phyloP scores from a whole-genome alignment of 495 filamentous ascomycete species.

The Penicillium paradoxum region DNA sequence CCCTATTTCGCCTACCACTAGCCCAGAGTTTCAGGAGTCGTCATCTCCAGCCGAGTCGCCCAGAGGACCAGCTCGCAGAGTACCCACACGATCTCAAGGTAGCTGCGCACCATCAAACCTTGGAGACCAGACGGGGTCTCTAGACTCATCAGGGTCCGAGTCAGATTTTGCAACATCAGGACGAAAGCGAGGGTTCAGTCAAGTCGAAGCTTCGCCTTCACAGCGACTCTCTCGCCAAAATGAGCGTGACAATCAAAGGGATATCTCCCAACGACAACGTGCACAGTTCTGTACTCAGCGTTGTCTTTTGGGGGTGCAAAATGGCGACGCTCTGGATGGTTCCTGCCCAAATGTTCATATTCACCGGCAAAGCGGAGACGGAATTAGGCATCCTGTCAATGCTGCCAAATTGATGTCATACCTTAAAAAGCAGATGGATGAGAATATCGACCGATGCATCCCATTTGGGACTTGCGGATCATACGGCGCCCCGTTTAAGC shows the following conservation, averaged over 20 bases:
- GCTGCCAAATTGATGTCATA: slow-evolving; percentile 6
- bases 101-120: slow-evolving; percentile 11
- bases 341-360: slow-evolving; percentile 38
- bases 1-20: slow-evolving; percentile 17
- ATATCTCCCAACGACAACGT: slow-evolving; percentile 1
- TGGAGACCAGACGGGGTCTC: slow-evolving; percentile 2
- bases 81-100: slow-evolving; percentile 18
- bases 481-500: slow-evolving; percentile 34
- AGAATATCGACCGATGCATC: slow-evolving; percentile 24
- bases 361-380: slow-evolving; percentile 21
- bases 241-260: slow-evolving; percentile 4
- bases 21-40: slow-evolving; percentile 18
- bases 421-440: slow-evolving; percentile 22
- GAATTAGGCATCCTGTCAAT: slow-evolving; percentile 17
- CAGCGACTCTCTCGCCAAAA: slow-evolving; percentile 11
- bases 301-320: slow-evolving; percentile 43
- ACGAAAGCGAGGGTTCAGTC: slow-evolving; percentile 25
- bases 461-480: slow-evolving; percentile 18
- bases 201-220: slow-evolving; percentile 14
- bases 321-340: slow-evolving; percentile 28
- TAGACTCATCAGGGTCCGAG: slow-evolving; percentile 20
- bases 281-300: slow-evolving; percentile 42
- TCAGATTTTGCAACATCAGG: slow-evolving; percentile 16
- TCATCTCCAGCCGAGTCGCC: slow-evolving; percentile 14
- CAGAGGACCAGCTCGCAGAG: slow-evolving; percentile 8